These are phyloP conservation scores for Metschnikowia lochheadii DNA, from an alignment of 805 yeast genomes.

Conservation along the genomic window DNA sequence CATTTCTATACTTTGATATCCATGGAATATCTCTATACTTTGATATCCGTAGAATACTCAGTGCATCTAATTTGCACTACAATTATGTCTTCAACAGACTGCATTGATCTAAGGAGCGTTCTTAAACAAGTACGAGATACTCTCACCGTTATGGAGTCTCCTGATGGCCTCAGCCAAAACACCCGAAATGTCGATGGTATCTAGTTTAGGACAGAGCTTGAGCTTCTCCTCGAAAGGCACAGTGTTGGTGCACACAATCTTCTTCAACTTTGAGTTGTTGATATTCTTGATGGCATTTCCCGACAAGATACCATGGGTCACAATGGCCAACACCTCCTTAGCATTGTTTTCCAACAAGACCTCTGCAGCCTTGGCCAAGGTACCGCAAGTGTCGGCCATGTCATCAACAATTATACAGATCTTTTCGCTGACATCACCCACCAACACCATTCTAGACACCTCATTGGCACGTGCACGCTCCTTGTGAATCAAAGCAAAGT, in stretches of 20 bases:
- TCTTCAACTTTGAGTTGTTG: constrained; percentile 62
- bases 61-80: not conserved
- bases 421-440: constrained; percentile 77
- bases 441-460: constrained; percentile 78
- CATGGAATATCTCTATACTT: too few species aligned
- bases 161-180: constrained; percentile 79
- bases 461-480: constrained; percentile 82
- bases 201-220: constrained; percentile 56
- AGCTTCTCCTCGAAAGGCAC: constrained; percentile 70
- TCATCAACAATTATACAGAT: constrained; percentile 78
- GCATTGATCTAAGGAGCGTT: constrained; percentile 45
- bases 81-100: not conserved
- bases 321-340: constrained; percentile 71
- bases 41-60: too few species aligned
- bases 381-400: constrained; percentile 90
- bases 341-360: constrained; percentile 66
- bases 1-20: too few species aligned
- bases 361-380: constrained; percentile 79
- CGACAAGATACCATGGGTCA: constrained; percentile 75
- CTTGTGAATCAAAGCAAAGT: constrained; percentile 80
- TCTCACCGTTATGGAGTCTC: constrained; percentile 84
- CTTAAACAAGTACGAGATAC: constrained; percentile 73
- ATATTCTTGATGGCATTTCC: constrained; percentile 72
- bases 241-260: constrained; percentile 75
- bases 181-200: constrained; percentile 65